phyloP scores from a whole-genome alignment of 495 filamentous ascomycete species.

The Corynascus novoguineensis region DNA sequence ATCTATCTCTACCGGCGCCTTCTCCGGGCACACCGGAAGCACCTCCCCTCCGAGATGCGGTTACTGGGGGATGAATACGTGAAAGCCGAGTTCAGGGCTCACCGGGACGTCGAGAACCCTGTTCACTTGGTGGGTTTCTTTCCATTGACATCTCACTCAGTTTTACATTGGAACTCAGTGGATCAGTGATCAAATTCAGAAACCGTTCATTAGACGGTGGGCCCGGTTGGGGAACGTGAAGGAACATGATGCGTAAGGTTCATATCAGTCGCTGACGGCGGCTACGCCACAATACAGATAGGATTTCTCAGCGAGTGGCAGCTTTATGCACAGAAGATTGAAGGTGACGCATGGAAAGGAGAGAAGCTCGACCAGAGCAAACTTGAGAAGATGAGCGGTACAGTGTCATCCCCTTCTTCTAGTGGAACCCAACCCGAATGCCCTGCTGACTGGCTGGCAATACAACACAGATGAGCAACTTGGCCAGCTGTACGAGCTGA shows the following conservation, averaged over 20 bases:
- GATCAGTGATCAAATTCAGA: no score
- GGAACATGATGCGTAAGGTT: no score
- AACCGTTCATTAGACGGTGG: no score
- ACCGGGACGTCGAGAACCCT: slow-evolving; percentile 79
- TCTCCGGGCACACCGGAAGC: slow-evolving; percentile 75
- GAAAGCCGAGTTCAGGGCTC: slow-evolving; percentile 83
- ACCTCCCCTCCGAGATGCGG: slow-evolving; percentile 67
- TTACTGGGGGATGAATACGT: slow-evolving; percentile 85
- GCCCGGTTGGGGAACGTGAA: not conserved
- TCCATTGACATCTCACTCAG: not conserved
- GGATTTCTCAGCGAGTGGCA: slow-evolving; percentile 98
- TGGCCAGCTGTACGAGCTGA: slow-evolving; percentile 88
- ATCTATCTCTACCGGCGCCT: slow-evolving; percentile 85
- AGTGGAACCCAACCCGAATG: not conserved
- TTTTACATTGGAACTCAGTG: not conserved
- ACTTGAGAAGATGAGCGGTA: slow-evolving; percentile 93
- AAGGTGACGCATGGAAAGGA: slow-evolving; percentile 75
- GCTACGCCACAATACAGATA: slow-evolving; percentile 49
- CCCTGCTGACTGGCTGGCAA: not conserved
- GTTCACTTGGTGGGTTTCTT: slow-evolving; percentile 67
- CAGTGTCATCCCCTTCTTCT: slow-evolving; percentile 26
- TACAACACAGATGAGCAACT: slow-evolving; percentile 83
- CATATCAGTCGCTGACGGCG: not conserved
- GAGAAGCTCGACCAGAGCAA: slow-evolving; percentile 72
- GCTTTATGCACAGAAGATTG: slow-evolving; percentile 81